A percentile compares a stretch with the other conserved stretches of the same genome.
Conservation (phyloP, 2,329 filamentous ascomycete species). For the Hymenoscyphus occultus region DNA sequence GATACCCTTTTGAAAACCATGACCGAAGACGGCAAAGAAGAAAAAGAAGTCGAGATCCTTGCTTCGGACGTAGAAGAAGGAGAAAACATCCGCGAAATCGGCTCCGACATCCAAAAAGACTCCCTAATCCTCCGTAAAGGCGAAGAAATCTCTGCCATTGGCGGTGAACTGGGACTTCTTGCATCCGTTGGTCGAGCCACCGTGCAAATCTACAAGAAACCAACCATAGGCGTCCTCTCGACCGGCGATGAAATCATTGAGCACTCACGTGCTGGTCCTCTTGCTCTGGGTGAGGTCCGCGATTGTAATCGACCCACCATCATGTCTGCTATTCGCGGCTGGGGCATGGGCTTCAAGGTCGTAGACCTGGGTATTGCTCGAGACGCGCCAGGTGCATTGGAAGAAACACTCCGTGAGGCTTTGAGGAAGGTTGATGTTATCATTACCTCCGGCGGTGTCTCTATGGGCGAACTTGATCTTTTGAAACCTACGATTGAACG, state of each 20-base stretch:
- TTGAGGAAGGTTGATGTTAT: slow-evolving; percentile 75
- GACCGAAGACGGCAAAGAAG: slow-evolving; percentile 79
- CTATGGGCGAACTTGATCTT: slow-evolving; percentile 96
- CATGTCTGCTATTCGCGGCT: slow-evolving; percentile 69
- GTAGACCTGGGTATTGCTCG: slow-evolving; percentile 83
- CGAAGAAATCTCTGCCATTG: slow-evolving; percentile 78
- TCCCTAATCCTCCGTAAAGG: slow-evolving; percentile 71
- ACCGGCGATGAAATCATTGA: slow-evolving; percentile 93
- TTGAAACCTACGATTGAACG: slow-evolving; percentile 96
- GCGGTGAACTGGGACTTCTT: slow-evolving; percentile 87
- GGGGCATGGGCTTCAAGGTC: slow-evolving; percentile 74
- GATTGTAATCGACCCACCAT: slow-evolving; percentile 92
- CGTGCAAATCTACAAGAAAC: slow-evolving; percentile 71
- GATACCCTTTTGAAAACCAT: slow-evolving; percentile 75
- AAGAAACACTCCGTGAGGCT: slow-evolving; percentile 71
- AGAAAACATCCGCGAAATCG: slow-evolving; percentile 88
- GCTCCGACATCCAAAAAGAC: slow-evolving; percentile 76
- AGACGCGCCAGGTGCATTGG: slow-evolving; percentile 70
- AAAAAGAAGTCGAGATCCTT: slow-evolving; percentile 83
- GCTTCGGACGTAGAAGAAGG: slow-evolving; percentile 70
- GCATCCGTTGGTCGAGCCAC: slow-evolving; percentile 75
- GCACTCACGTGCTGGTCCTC: slow-evolving; percentile 58
- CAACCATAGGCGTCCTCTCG: slow-evolving; percentile 81
- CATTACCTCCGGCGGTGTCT: slow-evolving; percentile 90
- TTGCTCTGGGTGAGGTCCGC: slow-evolving; percentile 80